These are phyloP conservation scores for Alternaria infectoria DNA, from an alignment of 2,329 filamentous ascomycete genomes.

Conservation along the genomic window DNA sequence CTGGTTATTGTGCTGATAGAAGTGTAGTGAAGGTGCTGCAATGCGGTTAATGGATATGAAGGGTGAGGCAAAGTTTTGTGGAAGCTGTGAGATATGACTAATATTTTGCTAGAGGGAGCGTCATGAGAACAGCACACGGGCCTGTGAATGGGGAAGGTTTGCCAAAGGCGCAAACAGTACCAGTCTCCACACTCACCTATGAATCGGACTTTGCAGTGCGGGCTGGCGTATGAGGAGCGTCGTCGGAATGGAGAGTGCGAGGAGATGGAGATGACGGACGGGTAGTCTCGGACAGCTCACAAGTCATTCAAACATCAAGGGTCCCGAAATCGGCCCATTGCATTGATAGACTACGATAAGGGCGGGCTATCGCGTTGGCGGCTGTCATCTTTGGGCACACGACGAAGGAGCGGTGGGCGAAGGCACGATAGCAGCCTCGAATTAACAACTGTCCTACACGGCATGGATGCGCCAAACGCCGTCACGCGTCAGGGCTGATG, in stretches of 20 bases:
- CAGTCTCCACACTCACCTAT: conserved; percentile 14
- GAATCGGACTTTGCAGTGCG: conserved; percentile 5
- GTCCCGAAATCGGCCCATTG: conserved; percentile 41
- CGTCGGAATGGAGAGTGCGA: conserved; percentile 4
- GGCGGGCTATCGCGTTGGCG: conserved; percentile 9
- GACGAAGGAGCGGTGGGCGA: conserved; percentile 18
- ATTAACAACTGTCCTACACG: conserved; percentile 9
- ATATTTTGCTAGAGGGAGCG: conserved; percentile 28
- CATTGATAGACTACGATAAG: conserved; percentile 43
- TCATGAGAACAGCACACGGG: conserved; percentile 20
- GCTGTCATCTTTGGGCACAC: conserved; percentile 12
- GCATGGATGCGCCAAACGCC: not conserved
- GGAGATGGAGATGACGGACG: conserved; percentile 11
- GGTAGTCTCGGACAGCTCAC: conserved; percentile 16
- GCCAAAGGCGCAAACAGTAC: conserved; percentile 9
- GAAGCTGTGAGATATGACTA: conserved; percentile 37
- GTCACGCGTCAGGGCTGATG: conserved; percentile 1
- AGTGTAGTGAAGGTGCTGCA: conserved; percentile 7
- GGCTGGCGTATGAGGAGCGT: conserved; percentile 3
- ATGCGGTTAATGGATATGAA: conserved; percentile 15
- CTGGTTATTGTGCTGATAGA: conserved; percentile 4
- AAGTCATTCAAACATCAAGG: conserved; percentile 13
- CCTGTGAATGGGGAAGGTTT: conserved; percentile 20
- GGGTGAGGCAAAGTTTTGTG: conserved; percentile 29
- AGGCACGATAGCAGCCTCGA: conserved; percentile 20